Base-by-base conservation (phyloP, 352 stramenopile species). In the Phytophthora pluvialis region DNA sequence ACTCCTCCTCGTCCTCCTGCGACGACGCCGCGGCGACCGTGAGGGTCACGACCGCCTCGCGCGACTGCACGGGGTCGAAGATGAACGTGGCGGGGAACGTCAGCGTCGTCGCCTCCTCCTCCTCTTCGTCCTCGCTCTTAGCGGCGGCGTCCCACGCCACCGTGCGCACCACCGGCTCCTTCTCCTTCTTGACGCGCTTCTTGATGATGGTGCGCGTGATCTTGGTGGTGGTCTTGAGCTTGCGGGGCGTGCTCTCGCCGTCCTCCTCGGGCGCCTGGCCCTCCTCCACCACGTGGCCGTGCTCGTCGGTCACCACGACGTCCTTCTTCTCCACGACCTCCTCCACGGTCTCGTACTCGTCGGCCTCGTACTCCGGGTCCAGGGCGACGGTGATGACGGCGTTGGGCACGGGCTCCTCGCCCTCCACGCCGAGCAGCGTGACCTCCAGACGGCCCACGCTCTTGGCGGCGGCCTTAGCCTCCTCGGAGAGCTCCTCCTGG, bases 11-110 rank as follows among this genome's bases (percentile, higher is more conserved):
- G 1, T 87, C 77, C 15, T 92, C 75, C 18, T 81, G 73, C 26
- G 65, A 63, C 46, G 49, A 47, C 31, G 62, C 31, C 18, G 60
- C 51, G 44, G 76, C 72, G 15, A 95, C 78, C 18, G 87, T 79
- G 56, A 95, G 77, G 16, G 72, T 89, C 69, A 93, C 81, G 4
- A 93, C 67, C 15, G 87, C 85, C 65, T 95, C 87, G 21, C 85
- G 85, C 36, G 86, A 93, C 65, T 93, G 87, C 64, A 95, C 81
- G 0, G 80, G 83, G 56, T 95, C 87, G 50, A 94, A 95, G 43
- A 90, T 80, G 42, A 95, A 90, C 29, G 76, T 86, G 10, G 74
- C 77, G 10, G 85, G 87, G 64, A 94, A 87, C 21, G 67, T 60
- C 6, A 71, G 39, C 39, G 59, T 29, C 42, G 50, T 43, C 16